phyloP scores from a whole-genome alignment of 2,329 filamentous ascomycete genomes.

The Phialophora verrucosa region DNA sequence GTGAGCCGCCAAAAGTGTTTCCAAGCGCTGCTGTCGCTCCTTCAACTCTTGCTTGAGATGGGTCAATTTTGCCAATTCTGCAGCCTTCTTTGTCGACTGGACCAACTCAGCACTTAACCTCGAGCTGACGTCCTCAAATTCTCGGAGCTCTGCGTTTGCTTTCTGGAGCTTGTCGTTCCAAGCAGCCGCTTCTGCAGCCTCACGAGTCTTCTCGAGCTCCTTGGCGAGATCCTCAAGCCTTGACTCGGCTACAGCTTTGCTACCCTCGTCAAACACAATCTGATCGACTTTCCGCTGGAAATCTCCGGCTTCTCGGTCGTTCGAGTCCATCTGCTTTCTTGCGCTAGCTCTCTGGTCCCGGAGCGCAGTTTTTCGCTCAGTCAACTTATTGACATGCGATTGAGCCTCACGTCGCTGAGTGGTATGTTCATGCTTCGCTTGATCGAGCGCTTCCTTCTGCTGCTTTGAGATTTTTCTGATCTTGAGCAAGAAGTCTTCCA shows the following conservation, averaged over 20 bases:
- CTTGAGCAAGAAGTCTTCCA: constrained; percentile 76
- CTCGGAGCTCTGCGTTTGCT: constrained; percentile 68
- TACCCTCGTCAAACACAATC: constrained; percentile 86
- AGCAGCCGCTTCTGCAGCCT: constrained; percentile 66
- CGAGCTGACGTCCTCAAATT: constrained; percentile 73
- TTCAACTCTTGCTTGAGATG: constrained; percentile 79
- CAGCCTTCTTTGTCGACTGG: constrained; percentile 78
- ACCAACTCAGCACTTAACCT: constrained; percentile 79
- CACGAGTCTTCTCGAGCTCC: constrained; percentile 65
- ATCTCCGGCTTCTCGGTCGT: constrained; percentile 71
- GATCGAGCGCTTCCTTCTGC: constrained; percentile 78
- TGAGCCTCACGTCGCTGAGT: constrained; percentile 78
- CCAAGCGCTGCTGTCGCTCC: constrained; percentile 73
- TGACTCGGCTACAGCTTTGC: constrained; percentile 75
- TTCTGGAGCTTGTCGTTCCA: constrained; percentile 74
- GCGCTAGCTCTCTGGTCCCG: constrained; percentile 76
- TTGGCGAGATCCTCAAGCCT: constrained; percentile 72
- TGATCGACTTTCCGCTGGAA: constrained; percentile 72
- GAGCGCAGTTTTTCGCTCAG: constrained; percentile 72
- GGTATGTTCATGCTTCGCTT: constrained; percentile 72
- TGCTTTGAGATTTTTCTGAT: constrained; percentile 77
- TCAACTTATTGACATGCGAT: constrained; percentile 71
- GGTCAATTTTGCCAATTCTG: constrained; percentile 82
- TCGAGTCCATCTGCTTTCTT: constrained; percentile 72
- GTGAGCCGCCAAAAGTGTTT: constrained; percentile 78